phyloP scores from a whole-genome alignment of 2,329 filamentous ascomycete genomes.

The Aspergillus aculeatinus region DNA sequence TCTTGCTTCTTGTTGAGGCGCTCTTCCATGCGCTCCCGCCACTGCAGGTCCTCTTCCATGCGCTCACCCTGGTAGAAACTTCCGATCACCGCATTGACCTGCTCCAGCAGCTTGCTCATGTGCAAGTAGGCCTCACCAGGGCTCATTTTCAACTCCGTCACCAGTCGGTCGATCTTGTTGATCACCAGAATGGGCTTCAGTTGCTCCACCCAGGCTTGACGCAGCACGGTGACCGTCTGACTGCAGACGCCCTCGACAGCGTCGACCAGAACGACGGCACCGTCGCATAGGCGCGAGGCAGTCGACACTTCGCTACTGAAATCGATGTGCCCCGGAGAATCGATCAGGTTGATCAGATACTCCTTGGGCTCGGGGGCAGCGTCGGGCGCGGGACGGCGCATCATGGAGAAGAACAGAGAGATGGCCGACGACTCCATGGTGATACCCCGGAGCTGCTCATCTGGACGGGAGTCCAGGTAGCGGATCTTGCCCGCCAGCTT shows the following conservation, averaged over 20 bases:
- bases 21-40: constrained; percentile 90
- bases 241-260: constrained; percentile 98
- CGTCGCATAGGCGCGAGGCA: constrained; percentile 89
- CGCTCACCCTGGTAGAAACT: constrained; percentile 97
- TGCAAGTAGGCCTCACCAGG: constrained; percentile 87
- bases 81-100: constrained; percentile 94
- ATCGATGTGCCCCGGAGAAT: constrained; percentile 97
- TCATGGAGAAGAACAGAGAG: constrained; percentile 90
- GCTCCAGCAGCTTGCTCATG: constrained; percentile 83
- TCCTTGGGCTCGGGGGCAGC: constrained; percentile 73
- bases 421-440: constrained; percentile 99
- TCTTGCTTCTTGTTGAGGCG: constrained; percentile 58
- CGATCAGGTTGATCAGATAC: constrained; percentile 95
- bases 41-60: constrained; percentile 97
- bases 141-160: constrained; percentile 93
- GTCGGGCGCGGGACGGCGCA: constrained; percentile 69
- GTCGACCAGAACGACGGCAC: constrained; percentile 90
- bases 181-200: constrained; percentile 92
- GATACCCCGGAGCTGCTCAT: constrained; percentile 93
- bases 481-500: constrained; percentile 97
- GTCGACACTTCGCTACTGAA: constrained; percentile 98
- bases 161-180: constrained; percentile 95
- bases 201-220: constrained; percentile 94
- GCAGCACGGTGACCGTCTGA: constrained; percentile 93
- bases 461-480: constrained; percentile 92